Conservation (phyloP, 2,329 filamentous ascomycete species). For the Pseudogymnoascus sp. region DNA sequence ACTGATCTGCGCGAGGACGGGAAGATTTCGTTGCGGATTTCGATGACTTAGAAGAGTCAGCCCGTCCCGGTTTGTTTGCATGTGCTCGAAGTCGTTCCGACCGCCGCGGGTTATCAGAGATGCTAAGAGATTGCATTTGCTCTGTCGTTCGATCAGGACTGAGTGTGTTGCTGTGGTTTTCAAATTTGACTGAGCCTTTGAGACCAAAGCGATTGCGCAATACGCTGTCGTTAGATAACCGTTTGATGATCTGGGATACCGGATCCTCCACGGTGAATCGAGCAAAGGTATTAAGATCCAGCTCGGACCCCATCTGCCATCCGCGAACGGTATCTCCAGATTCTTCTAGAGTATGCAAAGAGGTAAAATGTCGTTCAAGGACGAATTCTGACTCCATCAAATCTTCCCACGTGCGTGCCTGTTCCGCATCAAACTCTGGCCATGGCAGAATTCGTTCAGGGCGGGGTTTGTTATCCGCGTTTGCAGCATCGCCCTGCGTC, state of each 20-base stretch:
- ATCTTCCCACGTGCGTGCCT: background rate
- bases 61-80: background rate
- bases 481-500: background rate
- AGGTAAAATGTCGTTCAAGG: background rate
- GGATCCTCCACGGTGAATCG: background rate
- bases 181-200: background rate
- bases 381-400: slow-evolving; percentile 3
- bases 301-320: background rate
- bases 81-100: background rate
- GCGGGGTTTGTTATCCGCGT: background rate
- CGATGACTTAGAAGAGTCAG: background rate
- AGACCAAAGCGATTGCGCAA: background rate
- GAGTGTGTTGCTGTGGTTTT: slow-evolving; percentile 1
- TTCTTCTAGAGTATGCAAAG: background rate
- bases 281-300: background rate
- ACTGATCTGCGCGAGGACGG: background rate
- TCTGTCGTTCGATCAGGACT: background rate
- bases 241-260: background rate
- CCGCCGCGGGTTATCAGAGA: background rate
- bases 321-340: background rate
- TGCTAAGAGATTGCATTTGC: background rate
- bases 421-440: background rate
- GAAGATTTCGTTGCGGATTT: background rate
- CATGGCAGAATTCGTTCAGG: background rate
- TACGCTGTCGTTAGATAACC: background rate